These are phyloP conservation scores for Colletotrichum eremochloae DNA, from an alignment of 2,329 filamentous ascomycete genomes.

Conservation along the genomic window DNA sequence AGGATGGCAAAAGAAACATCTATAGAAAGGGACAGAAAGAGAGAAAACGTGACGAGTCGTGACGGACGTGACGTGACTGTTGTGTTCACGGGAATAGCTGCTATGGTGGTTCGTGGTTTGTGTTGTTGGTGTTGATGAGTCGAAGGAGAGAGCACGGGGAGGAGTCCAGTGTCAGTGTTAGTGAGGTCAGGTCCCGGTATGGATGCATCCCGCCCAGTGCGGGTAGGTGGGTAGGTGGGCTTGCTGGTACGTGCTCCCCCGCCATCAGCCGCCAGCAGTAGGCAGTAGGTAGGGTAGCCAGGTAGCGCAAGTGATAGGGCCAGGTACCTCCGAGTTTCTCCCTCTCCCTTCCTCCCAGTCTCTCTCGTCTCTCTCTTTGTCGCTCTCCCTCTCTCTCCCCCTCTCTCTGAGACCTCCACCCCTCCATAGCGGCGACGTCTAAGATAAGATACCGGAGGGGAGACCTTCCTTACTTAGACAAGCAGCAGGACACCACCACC, in stretches of 20 bases:
- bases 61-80: conserved; percentile 40
- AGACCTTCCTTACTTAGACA: conserved; percentile 32
- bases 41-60: conserved; percentile 33
- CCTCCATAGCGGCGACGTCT: conserved; percentile 3
- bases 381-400: not conserved
- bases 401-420: not conserved
- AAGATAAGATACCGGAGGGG: conserved; percentile 37
- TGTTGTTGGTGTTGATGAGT: conserved; percentile 42
- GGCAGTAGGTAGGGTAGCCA: not conserved
- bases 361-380: not conserved
- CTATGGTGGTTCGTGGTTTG: conserved; percentile 31
- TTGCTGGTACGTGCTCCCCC: conserved; percentile 28
- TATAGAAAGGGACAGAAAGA: conserved; percentile 40
- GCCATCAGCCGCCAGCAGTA: conserved; percentile 12
- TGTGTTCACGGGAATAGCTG: conserved; percentile 41
- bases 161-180: conserved; percentile 29
- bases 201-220: conserved; percentile 12
- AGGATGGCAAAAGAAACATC: conserved; percentile 28
- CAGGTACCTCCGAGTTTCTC: conserved; percentile 8
- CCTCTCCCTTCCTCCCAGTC: not conserved
- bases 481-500: not conserved
- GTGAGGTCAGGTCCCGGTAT: conserved; percentile 29
- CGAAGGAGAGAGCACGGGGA: conserved; percentile 35
- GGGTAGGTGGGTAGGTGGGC: conserved; percentile 21
- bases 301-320: not conserved